Base-by-base conservation (phyloP, 169 alveolate species). In the Plasmodium inui region DNA sequence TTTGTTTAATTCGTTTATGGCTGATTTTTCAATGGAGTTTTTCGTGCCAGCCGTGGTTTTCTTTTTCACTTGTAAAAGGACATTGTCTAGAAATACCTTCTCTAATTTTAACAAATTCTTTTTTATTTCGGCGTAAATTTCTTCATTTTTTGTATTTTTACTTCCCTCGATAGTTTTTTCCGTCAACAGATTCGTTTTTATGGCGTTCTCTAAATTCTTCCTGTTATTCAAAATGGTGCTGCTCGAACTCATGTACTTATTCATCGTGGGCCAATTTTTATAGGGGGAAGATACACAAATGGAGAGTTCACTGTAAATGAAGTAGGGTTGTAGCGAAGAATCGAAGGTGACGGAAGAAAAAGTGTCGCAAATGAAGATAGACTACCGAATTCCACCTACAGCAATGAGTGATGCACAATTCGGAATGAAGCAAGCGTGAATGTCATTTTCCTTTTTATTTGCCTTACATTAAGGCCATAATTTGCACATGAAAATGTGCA, bases 1-100 rank as follows among this genome's bases (percentile, higher is more conserved):
- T 55, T 85, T 85, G 67, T 85, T 85, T 78, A 85, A 76, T 53
- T 85, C 93, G 41, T 53, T 85, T 74, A 85, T 85, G 32, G 93
- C 93, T 55, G 73, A 85, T 50, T 85, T 85, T 50, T 85, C 93
- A 76, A 85, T 78, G 67, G 93, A 74, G 32, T 85, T 85, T 32
- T 73, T 85, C 1, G 41, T 32, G 26, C 93, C 61, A 50, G 93
- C 79, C 17, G 81, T 46, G 17, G 22, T 85, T 76, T 85, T 85
- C 30, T 57, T 74, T 55, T 85, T 85, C 55, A 85, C 93, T 85
- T 85, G 93, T 76, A 76, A 74, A 55, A 85, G 80, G 14, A 85
- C 93, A 50, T 85, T 85, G 41, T 85, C 93, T 57, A 85, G 44
- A 57, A 85, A 85, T 7, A 46, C 26, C 61, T 74, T 85, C 79